Conservation (phyloP, 495 filamentous ascomycete species). For the Talaromyces proteolyticus region DNA sequence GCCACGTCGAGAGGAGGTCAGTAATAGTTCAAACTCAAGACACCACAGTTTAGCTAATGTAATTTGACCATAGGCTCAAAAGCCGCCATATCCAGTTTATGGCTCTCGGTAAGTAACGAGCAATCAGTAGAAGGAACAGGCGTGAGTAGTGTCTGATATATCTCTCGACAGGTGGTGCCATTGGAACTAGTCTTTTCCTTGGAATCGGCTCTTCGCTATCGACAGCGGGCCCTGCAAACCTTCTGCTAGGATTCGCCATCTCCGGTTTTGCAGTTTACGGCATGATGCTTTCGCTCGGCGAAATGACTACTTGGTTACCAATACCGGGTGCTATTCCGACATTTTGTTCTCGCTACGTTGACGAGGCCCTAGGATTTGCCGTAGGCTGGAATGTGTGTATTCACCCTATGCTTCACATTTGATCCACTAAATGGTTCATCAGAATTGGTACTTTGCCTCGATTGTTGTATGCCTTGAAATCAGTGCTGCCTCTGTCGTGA, state of each 20-base stretch:
- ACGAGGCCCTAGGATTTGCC: conserved; percentile 65
- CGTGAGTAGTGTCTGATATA: neutral
- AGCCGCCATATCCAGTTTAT: conserved; percentile 63
- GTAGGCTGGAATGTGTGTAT: conserved; percentile 57
- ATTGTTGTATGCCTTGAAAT: conserved; percentile 64
- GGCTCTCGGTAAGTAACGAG: conserved; percentile 31
- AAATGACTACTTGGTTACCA: conserved; percentile 75
- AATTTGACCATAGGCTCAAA: conserved; percentile 29
- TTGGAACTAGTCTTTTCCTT: conserved; percentile 72
- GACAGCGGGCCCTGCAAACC: conserved; percentile 57
- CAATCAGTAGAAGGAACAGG: neutral
- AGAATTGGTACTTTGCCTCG: conserved; percentile 38
- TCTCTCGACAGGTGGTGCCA: conserved; percentile 49
- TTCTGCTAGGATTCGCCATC: conserved; percentile 63
- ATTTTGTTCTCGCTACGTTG: conserved; percentile 63
- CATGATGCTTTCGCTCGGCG: conserved; percentile 47
- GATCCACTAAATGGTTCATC: conserved; percentile 12
- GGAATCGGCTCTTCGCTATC: conserved; percentile 60
- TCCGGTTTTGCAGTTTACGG: conserved; percentile 57
- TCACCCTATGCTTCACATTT: neutral
- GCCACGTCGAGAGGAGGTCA: neutral
- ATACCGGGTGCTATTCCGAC: conserved; percentile 66
- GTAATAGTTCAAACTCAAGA: neutral
- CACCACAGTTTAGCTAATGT: neutral
- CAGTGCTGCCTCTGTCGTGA: conserved; percentile 59